Evolutionary conservation across 768 basidiomycete genomes (phyloP), one percentile per base, ranked within the genome.

Genomic region (Phanerodontia chrysosporium): DNA sequence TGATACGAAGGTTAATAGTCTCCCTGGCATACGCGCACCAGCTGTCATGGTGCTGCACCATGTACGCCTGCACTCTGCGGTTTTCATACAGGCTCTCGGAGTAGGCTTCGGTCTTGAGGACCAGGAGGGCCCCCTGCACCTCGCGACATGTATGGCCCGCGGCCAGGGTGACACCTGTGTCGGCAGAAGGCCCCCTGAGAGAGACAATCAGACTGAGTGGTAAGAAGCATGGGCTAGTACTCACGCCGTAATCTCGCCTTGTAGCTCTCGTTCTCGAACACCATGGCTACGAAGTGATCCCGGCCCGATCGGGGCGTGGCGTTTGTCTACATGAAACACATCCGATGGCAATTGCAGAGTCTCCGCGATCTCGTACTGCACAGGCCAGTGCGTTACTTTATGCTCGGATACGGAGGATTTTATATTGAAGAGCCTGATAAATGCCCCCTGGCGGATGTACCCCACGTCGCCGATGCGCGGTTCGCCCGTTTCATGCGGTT

Each of bases 381-480:
- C 18, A 18, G 39, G 18, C 39, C 39, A 42, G 16, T 10, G 18
- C 18, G 9, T 18, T 18, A 42, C 39, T 42, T 9, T 18, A 18
- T 42, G 16, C 18, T 42, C 16, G 10, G 9, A 4, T 4, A 18
- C 39, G 4, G 39, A 9, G 6, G 16, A 4, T 4, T 42, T 42
- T 4, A 56, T 46, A 28, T 58, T 62, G 51, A 62, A 58, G 16
- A 62, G 49, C 3, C 51, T 7, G 8, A 46, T 24, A 39, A 62
- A 62, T 13, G 28, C 35, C 7, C 61, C 61, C 12, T 52, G 45
- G 16, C n/a, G 32, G 2, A 46, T 13, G 28, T 32, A 58, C 4
- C 61, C 61, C 6, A 58, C 57, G 30, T 58, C 57, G 6, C 57
- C 57, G 22, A 58, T 49, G 16, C 39, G 28, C 7, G 32, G 24